Evolutionary conservation across 345 rosid genomes (phyloP), one percentile per base, ranked within the genome.

Genomic region (Capsella bursapastoris): DNA sequence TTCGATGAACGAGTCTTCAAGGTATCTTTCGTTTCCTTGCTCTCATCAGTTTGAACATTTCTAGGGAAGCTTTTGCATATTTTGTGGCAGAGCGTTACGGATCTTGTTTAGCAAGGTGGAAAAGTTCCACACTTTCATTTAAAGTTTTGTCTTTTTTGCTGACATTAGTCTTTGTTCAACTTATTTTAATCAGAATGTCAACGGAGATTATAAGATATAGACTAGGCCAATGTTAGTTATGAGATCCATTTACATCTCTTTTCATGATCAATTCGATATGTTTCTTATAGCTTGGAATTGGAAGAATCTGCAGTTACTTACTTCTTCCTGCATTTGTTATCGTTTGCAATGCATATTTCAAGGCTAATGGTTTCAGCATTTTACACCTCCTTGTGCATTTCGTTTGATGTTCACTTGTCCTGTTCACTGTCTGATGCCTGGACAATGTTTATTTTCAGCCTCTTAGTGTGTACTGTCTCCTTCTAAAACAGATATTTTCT

Each of bases 1-100:
- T 94, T 91, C 45, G 93, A 94, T 82, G 98, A 94, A 72, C 83
- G 88, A 2, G 90, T 88, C 73, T 94, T 94, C 77, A 76, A 83
- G 97, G 98, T 93, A 84, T 53, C 69, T 29, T 8, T 16, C n/a
- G 2, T 12, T 4, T 43, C 47, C 37, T 16, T 31, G 4, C 52
- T 62, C 41, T 15, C 27, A 4, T 51, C 57, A 3, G 32, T 47
- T 15, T 45, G 4, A 3, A 7, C 18, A 2, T 45, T 45, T 6
- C 41, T 37, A 7, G 10, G 10, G 3, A 37, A 37, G 41, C 41
- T 37, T 37, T 11, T 37, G 4, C 4, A 37, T 37, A 37, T 32
- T 37, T 2, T 37, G 3, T 37, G 40, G 10, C 11, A 2, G 25
- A 63, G 53, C 41, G 16, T 62, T 43, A 43, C 15, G 9, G 37